Evolutionary conservation across 2,329 filamentous ascomycete species (phyloP).

Genomic region (Neonectria sp.): DNA sequence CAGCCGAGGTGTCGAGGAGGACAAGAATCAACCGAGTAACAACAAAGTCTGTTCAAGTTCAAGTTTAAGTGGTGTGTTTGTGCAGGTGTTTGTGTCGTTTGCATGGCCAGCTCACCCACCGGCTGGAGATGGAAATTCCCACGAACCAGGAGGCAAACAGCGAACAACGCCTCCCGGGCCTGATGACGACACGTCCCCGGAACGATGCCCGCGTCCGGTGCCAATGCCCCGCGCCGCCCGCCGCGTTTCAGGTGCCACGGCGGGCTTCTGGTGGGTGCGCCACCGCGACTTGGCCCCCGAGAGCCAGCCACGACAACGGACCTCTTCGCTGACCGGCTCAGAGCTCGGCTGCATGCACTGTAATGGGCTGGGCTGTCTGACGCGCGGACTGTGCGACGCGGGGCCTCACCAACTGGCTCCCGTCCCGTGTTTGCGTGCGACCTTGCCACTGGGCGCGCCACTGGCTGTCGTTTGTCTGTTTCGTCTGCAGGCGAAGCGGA

Average conservation of each 20-base stretch:
- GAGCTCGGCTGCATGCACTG: neutral
- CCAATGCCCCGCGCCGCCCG: neutral
- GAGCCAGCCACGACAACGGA: constrained; percentile 10
- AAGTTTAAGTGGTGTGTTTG: neutral
- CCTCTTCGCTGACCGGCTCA: neutral
- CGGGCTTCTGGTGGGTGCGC: neutral
- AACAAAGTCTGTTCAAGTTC: neutral
- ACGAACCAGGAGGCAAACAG: constrained; percentile 12
- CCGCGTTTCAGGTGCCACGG: constrained; percentile 18
- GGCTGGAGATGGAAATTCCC: neutral
- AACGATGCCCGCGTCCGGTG: neutral
- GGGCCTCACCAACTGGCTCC: neutral
- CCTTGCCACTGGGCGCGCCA: neutral
- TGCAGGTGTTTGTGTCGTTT: constrained; percentile 12
- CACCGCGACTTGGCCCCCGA: constrained; percentile 10
- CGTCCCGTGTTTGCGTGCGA: neutral
- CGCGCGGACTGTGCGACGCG: no score
- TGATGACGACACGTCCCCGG: neutral
- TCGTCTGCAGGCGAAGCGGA: constrained; percentile 24
- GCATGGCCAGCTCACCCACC: neutral
- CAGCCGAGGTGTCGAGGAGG: constrained; percentile 40
- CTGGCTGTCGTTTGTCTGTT: neutral
- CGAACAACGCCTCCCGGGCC: neutral
- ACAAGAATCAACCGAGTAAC: constrained; percentile 7
- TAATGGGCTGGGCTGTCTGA: neutral